Base-by-base conservation (phyloP, 2,329 filamentous ascomycete species). In the Fonsecaea pugnacius region DNA sequence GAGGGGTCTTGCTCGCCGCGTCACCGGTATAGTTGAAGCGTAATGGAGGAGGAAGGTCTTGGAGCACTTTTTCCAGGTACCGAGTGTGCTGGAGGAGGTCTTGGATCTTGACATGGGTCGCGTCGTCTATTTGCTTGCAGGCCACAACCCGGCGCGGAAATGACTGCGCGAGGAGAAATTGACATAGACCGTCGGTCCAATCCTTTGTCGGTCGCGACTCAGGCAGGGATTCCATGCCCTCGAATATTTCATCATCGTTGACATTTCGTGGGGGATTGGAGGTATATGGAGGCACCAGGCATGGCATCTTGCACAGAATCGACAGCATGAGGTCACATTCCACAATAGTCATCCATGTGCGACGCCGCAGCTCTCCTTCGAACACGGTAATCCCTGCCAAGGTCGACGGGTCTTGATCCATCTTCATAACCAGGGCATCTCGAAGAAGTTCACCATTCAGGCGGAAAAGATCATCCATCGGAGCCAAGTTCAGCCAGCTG, bases 331-430 rank as follows among this genome's bases (percentile, higher is more conserved):
- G 56, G 50, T 71, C 71, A 12, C 72, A 58, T 38, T 75, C 74
- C 7, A 75, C 48, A 1, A 76, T 67, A 0, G 73, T 72, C 35
- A 71, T 70, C 74, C 74, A 76, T 1, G 72, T 62, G 8, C 74
- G 70, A 2, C 71, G 67, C 35, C 73, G 67, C 52, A 75, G 61
- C 52, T 76, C 73, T 10, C 70, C 66, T 60, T 74, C 65, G 24
- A 71, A 73, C 0, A 67, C 51, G 18, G 53, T 61, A 14, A 58
- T 55, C 9, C 53, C 58, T n/a, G 54, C 16, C 12, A 61, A 30
- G 7, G 51, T 60, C 4, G 58, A 18, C 3, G 68, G 67, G 33
- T 70, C 67, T 38, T 66, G 52, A 50, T 70, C 62, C 66, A 71
- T 57, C 36, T 64, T 61, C 61, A 65, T 65, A 24, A 70, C 50